Conservation (phyloP, 2,329 filamentous ascomycete genomes). For the Iodosphaeria phyllophila region DNA sequence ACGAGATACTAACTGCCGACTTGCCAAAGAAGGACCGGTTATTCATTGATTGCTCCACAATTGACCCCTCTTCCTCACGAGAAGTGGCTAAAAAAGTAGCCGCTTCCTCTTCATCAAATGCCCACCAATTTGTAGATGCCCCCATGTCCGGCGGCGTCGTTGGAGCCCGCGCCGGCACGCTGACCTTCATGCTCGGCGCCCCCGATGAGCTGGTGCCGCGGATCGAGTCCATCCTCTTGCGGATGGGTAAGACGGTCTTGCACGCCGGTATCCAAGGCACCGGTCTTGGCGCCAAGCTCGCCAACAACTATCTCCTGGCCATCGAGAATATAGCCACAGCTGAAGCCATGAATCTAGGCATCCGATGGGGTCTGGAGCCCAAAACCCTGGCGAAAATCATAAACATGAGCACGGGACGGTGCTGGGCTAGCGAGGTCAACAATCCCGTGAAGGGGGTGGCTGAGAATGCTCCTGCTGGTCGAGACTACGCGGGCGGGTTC, state of each 20-base stretch:
- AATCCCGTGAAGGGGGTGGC: constrained; percentile 83
- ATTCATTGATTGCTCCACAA: constrained; percentile 94
- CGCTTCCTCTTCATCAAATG: constrained; percentile 39
- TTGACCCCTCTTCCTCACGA: constrained; percentile 73
- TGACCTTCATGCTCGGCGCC: constrained; percentile 92
- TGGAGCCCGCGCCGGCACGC: constrained; percentile 66
- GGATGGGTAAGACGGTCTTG: constrained; percentile 75
- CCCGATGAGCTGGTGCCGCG: constrained; percentile 39
- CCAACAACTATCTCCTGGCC: constrained; percentile 92
- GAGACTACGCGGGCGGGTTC: constrained; percentile 64
- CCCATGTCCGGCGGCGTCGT: constrained; percentile 96
- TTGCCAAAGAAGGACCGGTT: constrained; percentile 41
- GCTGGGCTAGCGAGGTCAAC: constrained; percentile 92
- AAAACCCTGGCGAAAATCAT: constrained; percentile 64
- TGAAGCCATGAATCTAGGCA: constrained; percentile 48
- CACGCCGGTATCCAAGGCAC: constrained; percentile 74
- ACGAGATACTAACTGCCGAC: constrained; percentile 46
- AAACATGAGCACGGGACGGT: constrained; percentile 83
- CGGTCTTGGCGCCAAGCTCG: constrained; percentile 79
- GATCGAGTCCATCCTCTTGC: constrained; percentile 48
- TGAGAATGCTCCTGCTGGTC: constrained; percentile 51
- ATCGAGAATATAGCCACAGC: constrained; percentile 70
- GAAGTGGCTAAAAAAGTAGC: constrained; percentile 53
- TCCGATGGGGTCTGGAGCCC: constrained; percentile 39
- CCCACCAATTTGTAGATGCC: constrained; percentile 75